Percentiles rank a stretch among this genome's conserved stretches.
Evolutionary conservation across 116 monocot species (phyloP).

Genomic region (Papilionanthe hybrid): DNA sequence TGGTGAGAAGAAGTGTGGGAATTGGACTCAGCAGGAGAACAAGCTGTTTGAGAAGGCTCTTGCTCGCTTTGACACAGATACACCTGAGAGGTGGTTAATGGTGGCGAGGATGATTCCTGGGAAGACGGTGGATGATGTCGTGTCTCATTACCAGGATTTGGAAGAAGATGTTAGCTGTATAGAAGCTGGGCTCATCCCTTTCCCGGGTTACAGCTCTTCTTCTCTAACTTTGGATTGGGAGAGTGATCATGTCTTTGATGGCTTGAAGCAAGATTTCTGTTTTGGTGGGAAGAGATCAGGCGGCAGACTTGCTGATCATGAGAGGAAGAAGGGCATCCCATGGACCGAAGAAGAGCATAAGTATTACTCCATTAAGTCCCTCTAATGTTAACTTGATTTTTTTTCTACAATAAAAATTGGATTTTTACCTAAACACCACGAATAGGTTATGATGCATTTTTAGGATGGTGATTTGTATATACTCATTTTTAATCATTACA

Average conservation of each 20-base stretch:
- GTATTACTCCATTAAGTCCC: background rate
- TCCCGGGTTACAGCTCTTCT: constrained; percentile 40
- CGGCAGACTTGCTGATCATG: constrained; percentile 20
- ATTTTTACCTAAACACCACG: too few relatives aligned
- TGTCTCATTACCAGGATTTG: constrained; percentile 42
- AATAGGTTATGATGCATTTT: too few relatives aligned
- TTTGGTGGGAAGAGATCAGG: constrained; percentile 19
- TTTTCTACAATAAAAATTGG: too few relatives aligned
- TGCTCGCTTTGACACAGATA: constrained; percentile 37
- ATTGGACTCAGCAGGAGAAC: constrained; percentile 63
- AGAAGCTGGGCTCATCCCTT: constrained; percentile 53
- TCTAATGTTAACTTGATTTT: background rate
- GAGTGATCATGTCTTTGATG: constrained; percentile 12
- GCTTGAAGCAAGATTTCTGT: constrained; percentile 1
- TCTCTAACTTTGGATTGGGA: constrained; percentile 59
- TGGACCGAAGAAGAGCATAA: constrained; percentile 45
- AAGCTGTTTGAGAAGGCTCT: constrained; percentile 71
- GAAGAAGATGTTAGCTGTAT: constrained; percentile 50
- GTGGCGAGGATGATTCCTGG: constrained; percentile 52
- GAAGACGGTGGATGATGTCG: constrained; percentile 41
- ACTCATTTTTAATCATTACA: background rate
- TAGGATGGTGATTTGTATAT: background rate
- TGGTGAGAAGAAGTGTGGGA: constrained; percentile 14
- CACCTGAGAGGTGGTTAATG: constrained; percentile 45
- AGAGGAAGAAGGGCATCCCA: constrained; percentile 38